Evolutionary conservation across 2,329 filamentous ascomycete species (phyloP), one percentile per base, ranked within the genome.

Genomic region (Hirsutella thompsonii): DNA sequence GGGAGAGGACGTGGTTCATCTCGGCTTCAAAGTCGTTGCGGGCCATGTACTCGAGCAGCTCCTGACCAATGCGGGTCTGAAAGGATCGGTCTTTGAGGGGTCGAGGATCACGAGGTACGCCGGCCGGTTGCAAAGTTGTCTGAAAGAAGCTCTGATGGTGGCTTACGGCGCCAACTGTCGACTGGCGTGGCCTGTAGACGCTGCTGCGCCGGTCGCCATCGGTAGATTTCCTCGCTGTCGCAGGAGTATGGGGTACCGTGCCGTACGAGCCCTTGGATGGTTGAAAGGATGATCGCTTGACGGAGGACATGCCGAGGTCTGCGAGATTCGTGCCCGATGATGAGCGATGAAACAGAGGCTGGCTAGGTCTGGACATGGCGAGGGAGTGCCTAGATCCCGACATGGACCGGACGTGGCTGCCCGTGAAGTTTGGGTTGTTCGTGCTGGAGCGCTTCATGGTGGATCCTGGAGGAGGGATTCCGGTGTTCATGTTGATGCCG

Each of bases 21-120:
- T 96, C 89, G 73, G 95, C 79, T 62, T 98, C 92, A 54, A 96
- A 98, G 56, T 95, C 94, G 60, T 95, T 82, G 43, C 89, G 81
- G 1, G 86, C 81, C 56, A 98, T 73, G 57, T 94, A 98, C 50
- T 98, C 92, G 49, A 94, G 67, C 42, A 98, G 64, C 54, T 98
- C 89, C 51, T 92, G 83, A 8, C 83, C 86, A 60, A 98, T 89
- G 42, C 81, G 78, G 23, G 78, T 72, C 56, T 93, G 85, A 51
- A 83, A 94, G 19, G 74, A 72, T 30, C 84, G 72, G 55, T 96
- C 87, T 55, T 81, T 84, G 40, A 96, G 67, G 13, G 89, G 84
- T 42, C 93, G 77, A 1, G 92, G 90, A 55, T 98, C 93, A 46
- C 79, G 75, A 1, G 88, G 86, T 2, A 90, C 81, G 44, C 85